Percentiles rank a stretch among this genome's conserved stretches.
phyloP scores from a whole-genome alignment of 2,329 filamentous ascomycete genomes.

The Talaromyces sp. region DNA sequence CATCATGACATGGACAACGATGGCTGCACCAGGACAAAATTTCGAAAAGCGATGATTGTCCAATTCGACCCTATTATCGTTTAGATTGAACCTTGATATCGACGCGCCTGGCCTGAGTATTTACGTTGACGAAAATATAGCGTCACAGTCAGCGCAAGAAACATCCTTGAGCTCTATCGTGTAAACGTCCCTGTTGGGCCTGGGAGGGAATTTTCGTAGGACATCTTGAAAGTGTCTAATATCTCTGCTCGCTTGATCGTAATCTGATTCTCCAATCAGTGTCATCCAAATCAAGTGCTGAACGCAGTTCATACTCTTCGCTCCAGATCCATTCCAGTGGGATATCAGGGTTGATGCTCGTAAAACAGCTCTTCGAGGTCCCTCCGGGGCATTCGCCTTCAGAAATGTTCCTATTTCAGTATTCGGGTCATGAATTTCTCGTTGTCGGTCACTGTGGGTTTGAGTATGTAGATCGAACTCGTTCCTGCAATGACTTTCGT shows the following conservation, averaged over 20 bases:
- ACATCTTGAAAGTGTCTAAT: slow-evolving; percentile 25
- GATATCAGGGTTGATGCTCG: slow-evolving; percentile 14
- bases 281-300: neutral
- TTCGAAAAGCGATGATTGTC: slow-evolving; percentile 26
- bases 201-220: slow-evolving; percentile 25
- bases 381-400: slow-evolving; percentile 2
- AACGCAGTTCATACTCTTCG: slow-evolving; percentile 5
- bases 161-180: slow-evolving; percentile 20
- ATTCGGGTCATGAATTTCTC: slow-evolving; percentile 3
- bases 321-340: slow-evolving; percentile 6
- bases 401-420: slow-evolving; percentile 14
- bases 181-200: slow-evolving; percentile 22
- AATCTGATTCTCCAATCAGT: neutral
- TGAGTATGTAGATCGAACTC: slow-evolving; percentile 15
- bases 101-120: neutral
- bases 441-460: slow-evolving; percentile 15
- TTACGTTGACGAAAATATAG: slow-evolving; percentile 27
- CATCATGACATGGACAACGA: slow-evolving; percentile 29
- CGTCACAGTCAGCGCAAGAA: slow-evolving; percentile 27
- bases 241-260: slow-evolving; percentile 11
- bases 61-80: slow-evolving; percentile 20
- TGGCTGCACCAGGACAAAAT: slow-evolving; percentile 26
- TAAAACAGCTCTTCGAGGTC: slow-evolving; percentile 11
- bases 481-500: neutral
- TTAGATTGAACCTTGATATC: neutral